Conservation (phyloP, 805 yeast genomes). For the Saccharomycopsis javanensis region DNA sequence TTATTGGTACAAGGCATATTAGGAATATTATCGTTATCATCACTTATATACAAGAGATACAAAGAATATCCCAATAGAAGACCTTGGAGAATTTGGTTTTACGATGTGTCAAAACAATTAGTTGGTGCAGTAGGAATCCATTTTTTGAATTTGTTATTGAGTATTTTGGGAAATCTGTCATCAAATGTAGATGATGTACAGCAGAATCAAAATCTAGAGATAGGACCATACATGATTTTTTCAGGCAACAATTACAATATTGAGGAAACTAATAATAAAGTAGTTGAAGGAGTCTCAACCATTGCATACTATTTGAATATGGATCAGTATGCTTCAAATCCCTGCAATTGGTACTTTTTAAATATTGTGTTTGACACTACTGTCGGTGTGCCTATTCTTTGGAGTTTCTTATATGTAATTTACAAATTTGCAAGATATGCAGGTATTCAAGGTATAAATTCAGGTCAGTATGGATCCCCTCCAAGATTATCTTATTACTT, state of each 20-base stretch:
- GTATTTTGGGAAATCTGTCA: conserved; percentile 42
- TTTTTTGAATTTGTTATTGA: conserved; percentile 59
- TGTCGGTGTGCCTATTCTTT: conserved; percentile 77
- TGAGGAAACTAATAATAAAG: neutral
- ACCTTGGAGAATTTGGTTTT: conserved; percentile 82
- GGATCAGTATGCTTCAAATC: conserved; percentile 43
- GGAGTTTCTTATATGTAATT: conserved; percentile 43
- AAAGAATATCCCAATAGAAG: conserved; percentile 73
- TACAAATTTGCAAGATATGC: conserved; percentile 37
- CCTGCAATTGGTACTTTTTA: conserved; percentile 93
- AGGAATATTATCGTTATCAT: conserved; percentile 68
- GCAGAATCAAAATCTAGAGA: neutral
- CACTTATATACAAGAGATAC: conserved; percentile 64
- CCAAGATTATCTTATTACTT: conserved; percentile 37
- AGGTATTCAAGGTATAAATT: conserved; percentile 35
- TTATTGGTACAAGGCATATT: conserved; percentile 63
- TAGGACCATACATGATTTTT: conserved; percentile 3
- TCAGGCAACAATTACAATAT: neutral
- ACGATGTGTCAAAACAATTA: conserved; percentile 83
- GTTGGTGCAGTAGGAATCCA: conserved; percentile 84
- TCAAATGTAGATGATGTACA: neutral
- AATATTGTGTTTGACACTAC: conserved; percentile 88
- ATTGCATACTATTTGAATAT: conserved; percentile 16
- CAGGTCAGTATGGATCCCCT: conserved; percentile 42
- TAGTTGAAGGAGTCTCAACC: conserved; percentile 11